Conservation (phyloP, 1,139 yeast species). For the Candida anutae region DNA sequence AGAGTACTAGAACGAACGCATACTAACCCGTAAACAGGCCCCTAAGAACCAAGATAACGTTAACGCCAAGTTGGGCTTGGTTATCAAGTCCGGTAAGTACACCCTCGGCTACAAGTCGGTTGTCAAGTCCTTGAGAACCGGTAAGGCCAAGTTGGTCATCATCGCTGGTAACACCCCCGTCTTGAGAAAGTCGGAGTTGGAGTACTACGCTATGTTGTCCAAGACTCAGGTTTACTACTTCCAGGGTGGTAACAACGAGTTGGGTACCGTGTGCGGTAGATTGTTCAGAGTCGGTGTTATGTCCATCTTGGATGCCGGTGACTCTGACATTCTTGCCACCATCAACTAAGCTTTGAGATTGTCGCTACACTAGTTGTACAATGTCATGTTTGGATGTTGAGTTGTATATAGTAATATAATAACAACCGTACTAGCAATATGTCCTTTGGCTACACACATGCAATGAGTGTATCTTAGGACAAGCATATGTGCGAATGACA, state of each 20-base stretch:
- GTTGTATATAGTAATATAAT: too few relatives aligned
- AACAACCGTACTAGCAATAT: too few relatives aligned
- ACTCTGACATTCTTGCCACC: slow-evolving; percentile 89
- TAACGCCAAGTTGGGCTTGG: slow-evolving; percentile 97
- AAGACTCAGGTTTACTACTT: slow-evolving; percentile 97
- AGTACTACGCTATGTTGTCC: slow-evolving; percentile 99
- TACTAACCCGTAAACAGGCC: slow-evolving; percentile 49
- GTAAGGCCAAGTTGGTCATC: slow-evolving; percentile 97
- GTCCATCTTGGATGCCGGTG: slow-evolving; percentile 98
- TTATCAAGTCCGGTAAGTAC: slow-evolving; percentile 98
- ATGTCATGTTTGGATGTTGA: too few relatives aligned
- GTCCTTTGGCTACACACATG: too few relatives aligned
- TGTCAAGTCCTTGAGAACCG: slow-evolving; percentile 96
- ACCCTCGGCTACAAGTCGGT: slow-evolving; percentile 99
- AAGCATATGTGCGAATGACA: too few relatives aligned
- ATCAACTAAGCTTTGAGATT: slow-evolving; percentile 17
- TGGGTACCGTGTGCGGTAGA: slow-evolving; percentile 99
- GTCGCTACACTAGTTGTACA: too few relatives aligned
- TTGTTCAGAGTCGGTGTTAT: slow-evolving; percentile 99
- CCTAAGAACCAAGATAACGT: slow-evolving; percentile 94
- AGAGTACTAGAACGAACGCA: neutral
- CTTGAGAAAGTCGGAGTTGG: slow-evolving; percentile 99
- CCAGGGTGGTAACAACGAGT: slow-evolving; percentile 99
- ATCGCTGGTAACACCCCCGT: slow-evolving; percentile 99
- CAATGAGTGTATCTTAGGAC: too few relatives aligned